phyloP scores from a whole-genome alignment of 352 stramenopile species.

The Phytophthora vignae region DNA sequence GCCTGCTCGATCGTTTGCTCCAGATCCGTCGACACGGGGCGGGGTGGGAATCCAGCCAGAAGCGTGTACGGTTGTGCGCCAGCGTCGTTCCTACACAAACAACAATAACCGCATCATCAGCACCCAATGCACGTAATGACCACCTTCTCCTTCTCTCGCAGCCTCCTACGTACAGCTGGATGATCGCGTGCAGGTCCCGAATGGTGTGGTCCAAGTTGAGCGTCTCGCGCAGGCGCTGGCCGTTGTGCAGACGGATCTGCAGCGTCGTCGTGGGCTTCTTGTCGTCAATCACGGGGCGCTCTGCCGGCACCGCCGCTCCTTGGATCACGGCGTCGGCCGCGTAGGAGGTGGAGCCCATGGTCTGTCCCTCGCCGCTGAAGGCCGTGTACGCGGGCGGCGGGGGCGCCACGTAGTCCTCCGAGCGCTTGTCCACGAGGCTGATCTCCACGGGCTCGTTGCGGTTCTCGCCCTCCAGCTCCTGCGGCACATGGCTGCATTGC shows the following conservation, averaged over 20 bases:
- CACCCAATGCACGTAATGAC: neutral
- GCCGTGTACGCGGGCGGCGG: slow-evolving; percentile 83
- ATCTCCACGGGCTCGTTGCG: slow-evolving; percentile 80
- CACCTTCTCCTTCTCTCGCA: neutral
- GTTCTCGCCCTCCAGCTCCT: slow-evolving; percentile 79
- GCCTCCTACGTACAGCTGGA: slow-evolving; percentile 65
- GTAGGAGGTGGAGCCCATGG: slow-evolving; percentile 69
- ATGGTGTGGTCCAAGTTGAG: slow-evolving; percentile 92
- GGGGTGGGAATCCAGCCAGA: slow-evolving; percentile 92
- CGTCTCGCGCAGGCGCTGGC: slow-evolving; percentile 79
- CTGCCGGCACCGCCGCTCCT: slow-evolving; percentile 34
- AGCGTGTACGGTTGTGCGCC: slow-evolving; percentile 89
- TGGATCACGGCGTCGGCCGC: slow-evolving; percentile 60
- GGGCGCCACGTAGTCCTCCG: slow-evolving; percentile 83
- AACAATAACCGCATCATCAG: slow-evolving; percentile 3
- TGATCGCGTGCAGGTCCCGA: slow-evolving; percentile 87
- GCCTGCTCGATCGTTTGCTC: slow-evolving; percentile 90
- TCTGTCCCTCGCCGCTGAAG: slow-evolving; percentile 87
- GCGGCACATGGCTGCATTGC: slow-evolving; percentile 62
- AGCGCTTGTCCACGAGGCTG: slow-evolving; percentile 85
- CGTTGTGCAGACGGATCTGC: slow-evolving; percentile 90
- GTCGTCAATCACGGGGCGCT: slow-evolving; percentile 84
- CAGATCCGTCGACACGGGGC: slow-evolving; percentile 85
- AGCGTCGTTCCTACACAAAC: slow-evolving; percentile 64
- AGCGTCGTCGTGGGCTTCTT: slow-evolving; percentile 89